phyloP scores from a whole-genome alignment of 129 eudicot genomes.

The Centella asiatica region DNA sequence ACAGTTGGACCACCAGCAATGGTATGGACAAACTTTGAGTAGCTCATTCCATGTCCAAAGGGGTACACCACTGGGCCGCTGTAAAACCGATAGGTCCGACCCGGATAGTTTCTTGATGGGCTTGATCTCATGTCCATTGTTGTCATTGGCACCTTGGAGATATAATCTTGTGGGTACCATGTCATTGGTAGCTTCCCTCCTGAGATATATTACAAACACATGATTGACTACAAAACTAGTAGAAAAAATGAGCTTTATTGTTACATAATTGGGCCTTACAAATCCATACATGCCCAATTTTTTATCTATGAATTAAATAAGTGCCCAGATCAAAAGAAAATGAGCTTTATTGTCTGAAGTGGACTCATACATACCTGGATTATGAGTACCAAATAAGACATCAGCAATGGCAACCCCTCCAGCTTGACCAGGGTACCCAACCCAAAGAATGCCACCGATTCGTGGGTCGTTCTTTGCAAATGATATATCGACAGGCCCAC shows the following conservation, averaged over 20 bases:
- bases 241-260: not conserved
- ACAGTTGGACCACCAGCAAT: constrained; percentile 39
- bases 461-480: constrained; percentile 57
- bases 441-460: constrained; percentile 63
- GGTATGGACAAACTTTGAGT: constrained; percentile 53
- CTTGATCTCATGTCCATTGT: constrained; percentile 70
- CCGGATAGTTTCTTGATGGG: constrained; percentile 49
- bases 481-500: constrained; percentile 64
- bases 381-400: constrained; percentile 57
- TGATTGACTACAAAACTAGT: not conserved
- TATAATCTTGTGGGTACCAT: constrained; percentile 78
- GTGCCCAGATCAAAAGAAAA: not conserved
- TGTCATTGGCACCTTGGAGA: constrained; percentile 70
- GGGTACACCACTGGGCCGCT: constrained; percentile 67
- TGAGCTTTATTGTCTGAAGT: not conserved
- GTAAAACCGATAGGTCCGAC: constrained; percentile 74
- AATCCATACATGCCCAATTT: too few relatives aligned
- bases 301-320: not conserved
- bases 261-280: too few relatives aligned
- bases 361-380: constrained; percentile 40
- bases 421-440: constrained; percentile 83
- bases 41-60: constrained; percentile 79
- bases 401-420: constrained; percentile 86
- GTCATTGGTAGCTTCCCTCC: constrained; percentile 91
- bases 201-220: constrained; percentile 8